These are phyloP conservation scores for Oryza longistaminata DNA, from an alignment of 176 grass and related monocot species.

Conservation along the genomic window DNA sequence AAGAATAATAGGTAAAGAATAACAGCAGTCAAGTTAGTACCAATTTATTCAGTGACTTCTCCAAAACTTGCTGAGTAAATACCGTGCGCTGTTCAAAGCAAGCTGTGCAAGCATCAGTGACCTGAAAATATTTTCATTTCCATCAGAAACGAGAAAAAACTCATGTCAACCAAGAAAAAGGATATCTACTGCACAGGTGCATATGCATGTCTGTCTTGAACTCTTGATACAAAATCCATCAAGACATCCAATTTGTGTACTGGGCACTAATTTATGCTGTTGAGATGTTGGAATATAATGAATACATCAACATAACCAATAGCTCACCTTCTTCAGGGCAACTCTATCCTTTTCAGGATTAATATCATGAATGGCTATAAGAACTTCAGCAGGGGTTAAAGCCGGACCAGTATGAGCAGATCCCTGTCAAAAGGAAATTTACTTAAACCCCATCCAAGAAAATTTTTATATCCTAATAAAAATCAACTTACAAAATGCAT, in stretches of 20 bases:
- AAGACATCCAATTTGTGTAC: background rate
- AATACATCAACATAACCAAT: conserved; percentile 18
- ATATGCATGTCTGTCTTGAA: conserved; percentile 9
- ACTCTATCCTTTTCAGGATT: conserved; percentile 84
- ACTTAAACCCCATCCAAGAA: conserved; percentile 3
- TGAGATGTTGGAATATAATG: conserved; percentile 2
- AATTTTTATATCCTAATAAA: background rate
- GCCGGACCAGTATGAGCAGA: conserved; percentile 95
- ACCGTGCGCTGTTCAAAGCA: conserved; percentile 98
- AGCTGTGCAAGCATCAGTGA: conserved; percentile 93
- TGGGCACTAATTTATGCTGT: background rate
- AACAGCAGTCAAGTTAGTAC: conserved; percentile 38
- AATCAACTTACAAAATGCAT: conserved; percentile 4
- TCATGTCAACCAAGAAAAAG: conserved; percentile 1
- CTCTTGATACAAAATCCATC: background rate
- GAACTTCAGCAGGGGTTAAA: conserved; percentile 94
- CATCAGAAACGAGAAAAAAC: conserved; percentile 31
- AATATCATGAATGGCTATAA: conserved; percentile 99
- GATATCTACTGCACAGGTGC: background rate
- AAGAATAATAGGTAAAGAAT: background rate
- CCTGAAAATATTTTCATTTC: conserved; percentile 55
- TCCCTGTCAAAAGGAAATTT: conserved; percentile 53
- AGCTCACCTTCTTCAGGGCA: conserved; percentile 80
- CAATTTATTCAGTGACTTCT: conserved; percentile 86
- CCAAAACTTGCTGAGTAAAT: conserved; percentile 99